Evolutionary conservation across 345 rosid species (phyloP).

Genomic region (Citrus cavaleriei): DNA sequence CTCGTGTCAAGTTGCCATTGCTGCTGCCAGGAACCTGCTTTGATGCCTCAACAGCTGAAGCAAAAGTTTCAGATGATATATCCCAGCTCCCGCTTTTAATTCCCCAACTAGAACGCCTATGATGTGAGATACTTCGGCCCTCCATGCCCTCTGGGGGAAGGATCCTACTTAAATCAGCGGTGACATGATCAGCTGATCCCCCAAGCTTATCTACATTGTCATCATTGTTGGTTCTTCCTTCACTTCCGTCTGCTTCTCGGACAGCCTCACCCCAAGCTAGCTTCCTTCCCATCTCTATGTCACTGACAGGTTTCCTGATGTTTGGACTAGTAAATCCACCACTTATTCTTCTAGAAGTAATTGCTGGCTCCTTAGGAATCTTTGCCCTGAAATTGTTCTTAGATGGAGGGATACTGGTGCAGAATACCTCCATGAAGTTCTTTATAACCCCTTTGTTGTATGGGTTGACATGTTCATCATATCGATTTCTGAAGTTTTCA

Average conservation of each 20-base stretch:
- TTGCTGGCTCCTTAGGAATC: constrained; percentile 44
- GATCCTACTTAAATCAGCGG: constrained; percentile 61
- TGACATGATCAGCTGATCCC: constrained; percentile 23
- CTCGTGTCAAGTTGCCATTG: constrained; percentile 15
- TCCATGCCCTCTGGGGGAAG: constrained; percentile 63
- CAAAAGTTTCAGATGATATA: constrained; percentile 44
- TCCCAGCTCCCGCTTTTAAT: constrained; percentile 78
- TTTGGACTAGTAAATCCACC: constrained; percentile 35
- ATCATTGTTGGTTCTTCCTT: constrained; percentile 29
- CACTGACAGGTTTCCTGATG: constrained; percentile 44
- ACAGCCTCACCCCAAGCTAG: constrained; percentile 51
- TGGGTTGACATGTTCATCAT: constrained; percentile 64
- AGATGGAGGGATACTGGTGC: constrained; percentile 62
- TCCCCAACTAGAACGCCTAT: constrained; percentile 57
- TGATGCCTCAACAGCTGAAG: constrained; percentile 35
- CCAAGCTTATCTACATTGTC: constrained; percentile 32
- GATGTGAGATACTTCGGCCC: constrained; percentile 51
- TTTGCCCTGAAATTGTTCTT: constrained; percentile 75
- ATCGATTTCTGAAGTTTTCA: constrained; percentile 80
- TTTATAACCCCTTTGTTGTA: constrained; percentile 62
- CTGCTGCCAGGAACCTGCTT: constrained; percentile 16
- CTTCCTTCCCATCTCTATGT: constrained; percentile 73
- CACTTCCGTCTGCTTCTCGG: constrained; percentile 20
- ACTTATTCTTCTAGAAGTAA: constrained; percentile 47
- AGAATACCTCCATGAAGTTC: constrained; percentile 72